phyloP scores from a whole-genome alignment of 2,329 filamentous ascomycete species.

The Lasiodiplodia gonubiensis region DNA sequence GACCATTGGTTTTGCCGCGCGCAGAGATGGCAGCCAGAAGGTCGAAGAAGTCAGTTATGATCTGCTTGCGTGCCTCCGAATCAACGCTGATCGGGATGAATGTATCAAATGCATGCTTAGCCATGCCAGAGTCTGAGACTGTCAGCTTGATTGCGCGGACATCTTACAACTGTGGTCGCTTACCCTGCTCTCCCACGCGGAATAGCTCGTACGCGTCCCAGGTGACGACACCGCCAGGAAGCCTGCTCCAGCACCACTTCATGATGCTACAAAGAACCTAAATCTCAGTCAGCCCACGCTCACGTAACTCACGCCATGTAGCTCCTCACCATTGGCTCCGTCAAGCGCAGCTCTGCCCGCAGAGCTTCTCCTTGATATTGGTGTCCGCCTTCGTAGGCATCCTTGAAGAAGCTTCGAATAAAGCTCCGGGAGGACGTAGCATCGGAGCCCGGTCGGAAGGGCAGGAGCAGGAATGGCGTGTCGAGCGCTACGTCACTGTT shows the following conservation, averaged over 20 bases:
- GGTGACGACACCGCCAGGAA: constrained; percentile 88
- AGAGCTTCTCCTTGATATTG: constrained; percentile 71
- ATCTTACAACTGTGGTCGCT: constrained; percentile 33
- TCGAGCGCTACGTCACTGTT: constrained; percentile 70
- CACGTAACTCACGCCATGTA: constrained; percentile 16
- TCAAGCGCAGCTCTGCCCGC: constrained; percentile 85
- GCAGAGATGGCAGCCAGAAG: constrained; percentile 88
- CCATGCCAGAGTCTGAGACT: constrained; percentile 80
- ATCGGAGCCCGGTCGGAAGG: constrained; percentile 92
- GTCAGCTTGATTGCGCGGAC: constrained; percentile 26
- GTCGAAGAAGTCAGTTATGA: constrained; percentile 97
- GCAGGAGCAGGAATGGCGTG: constrained; percentile 88
- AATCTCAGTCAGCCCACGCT: constrained; percentile 33
- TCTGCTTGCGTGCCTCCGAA: constrained; percentile 80
- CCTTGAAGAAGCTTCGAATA: constrained; percentile 88
- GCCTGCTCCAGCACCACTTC: constrained; percentile 98
- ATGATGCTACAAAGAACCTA: constrained; percentile 91
- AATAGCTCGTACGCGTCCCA: constrained; percentile 98
- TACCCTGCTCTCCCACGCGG: constrained; percentile 91
- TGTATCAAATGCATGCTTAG: constrained; percentile 90
- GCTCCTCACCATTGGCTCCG: constrained; percentile 82
- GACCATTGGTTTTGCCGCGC: constrained; percentile 89
- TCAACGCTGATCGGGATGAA: constrained; percentile 95
- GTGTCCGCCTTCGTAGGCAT: constrained; percentile 63
- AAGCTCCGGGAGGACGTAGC: constrained; percentile 85